Conservation (phyloP, 2,329 filamentous ascomycete genomes). For the Cytospora chrysosperma region DNA sequence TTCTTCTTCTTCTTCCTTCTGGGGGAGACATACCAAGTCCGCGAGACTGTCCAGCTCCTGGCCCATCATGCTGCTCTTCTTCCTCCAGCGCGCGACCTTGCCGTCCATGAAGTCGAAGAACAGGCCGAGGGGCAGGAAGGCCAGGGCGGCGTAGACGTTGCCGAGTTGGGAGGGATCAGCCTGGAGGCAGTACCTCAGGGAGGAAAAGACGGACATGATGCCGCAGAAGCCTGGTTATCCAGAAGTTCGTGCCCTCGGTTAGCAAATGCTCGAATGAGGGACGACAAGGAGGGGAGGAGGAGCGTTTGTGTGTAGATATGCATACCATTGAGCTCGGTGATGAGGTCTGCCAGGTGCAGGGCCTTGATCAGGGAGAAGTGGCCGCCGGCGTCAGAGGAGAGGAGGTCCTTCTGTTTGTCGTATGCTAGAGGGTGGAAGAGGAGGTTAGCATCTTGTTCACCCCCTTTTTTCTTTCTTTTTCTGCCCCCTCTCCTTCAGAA, state of each 20-base stretch:
- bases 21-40: slow-evolving; percentile 68
- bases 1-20: too few species aligned
- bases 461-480: too few species aligned
- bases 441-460: not conserved
- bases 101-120: slow-evolving; percentile 99
- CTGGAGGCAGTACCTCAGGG: slow-evolving; percentile 81
- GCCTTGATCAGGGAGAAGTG: slow-evolving; percentile 70
- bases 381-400: slow-evolving; percentile 67
- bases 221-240: slow-evolving; percentile 75
- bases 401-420: slow-evolving; percentile 75
- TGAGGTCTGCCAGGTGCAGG: slow-evolving; percentile 78
- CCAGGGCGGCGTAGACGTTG: slow-evolving; percentile 79
- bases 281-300: not conserved
- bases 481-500: too few species aligned
- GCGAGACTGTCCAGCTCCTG: slow-evolving; percentile 96
- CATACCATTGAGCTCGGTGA: slow-evolving; percentile 77
- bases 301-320: not conserved
- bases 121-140: slow-evolving; percentile 85
- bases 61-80: slow-evolving; percentile 97
- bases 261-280: not conserved
- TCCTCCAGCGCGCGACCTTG: slow-evolving; percentile 91
- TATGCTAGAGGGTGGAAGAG: slow-evolving; percentile 43
- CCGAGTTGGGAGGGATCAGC: slow-evolving; percentile 63
- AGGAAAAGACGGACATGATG: slow-evolving; percentile 94
- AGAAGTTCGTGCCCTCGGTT: not conserved